phyloP scores from a whole-genome alignment of 2,329 filamentous ascomycete genomes.

The Colletotrichum ledebouriae region DNA sequence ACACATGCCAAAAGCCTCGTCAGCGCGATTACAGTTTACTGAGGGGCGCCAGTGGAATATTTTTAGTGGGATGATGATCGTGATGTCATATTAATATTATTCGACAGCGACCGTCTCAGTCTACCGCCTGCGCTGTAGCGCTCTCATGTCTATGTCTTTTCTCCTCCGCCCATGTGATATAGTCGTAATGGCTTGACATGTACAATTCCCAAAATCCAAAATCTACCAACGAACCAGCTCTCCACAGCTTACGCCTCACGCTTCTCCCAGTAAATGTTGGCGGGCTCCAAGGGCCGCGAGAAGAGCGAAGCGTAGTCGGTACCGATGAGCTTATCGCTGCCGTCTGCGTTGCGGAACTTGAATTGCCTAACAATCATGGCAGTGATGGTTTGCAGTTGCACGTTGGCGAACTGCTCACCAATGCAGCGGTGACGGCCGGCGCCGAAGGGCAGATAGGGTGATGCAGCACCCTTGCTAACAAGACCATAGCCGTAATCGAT shows the following conservation, averaged over 20 bases:
- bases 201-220: conserved; percentile 27
- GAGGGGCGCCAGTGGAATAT: not conserved
- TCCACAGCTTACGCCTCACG: conserved; percentile 56
- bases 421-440: conserved; percentile 95
- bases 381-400: conserved; percentile 89
- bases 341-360: conserved; percentile 82
- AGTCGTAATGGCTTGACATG: conserved; percentile 36
- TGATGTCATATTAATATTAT: conserved; percentile 42
- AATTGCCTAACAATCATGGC: conserved; percentile 82
- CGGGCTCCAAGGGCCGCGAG: conserved; percentile 79
- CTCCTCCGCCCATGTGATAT: conserved; percentile 25
- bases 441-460: conserved; percentile 94
- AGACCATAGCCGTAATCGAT: conserved; percentile 95
- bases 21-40: not conserved
- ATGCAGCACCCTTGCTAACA: conserved; percentile 89
- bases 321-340: conserved; percentile 75
- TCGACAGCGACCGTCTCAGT: conserved; percentile 16
- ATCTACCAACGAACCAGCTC: not conserved
- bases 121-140: conserved; percentile 26
- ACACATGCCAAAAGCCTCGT: conserved; percentile 1
- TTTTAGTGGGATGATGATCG: not conserved
- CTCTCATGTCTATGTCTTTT: conserved; percentile 39
- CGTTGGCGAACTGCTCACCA: conserved; percentile 95
- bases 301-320: conserved; percentile 80
- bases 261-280: conserved; percentile 81